Conservation (phyloP, 441 rosid genomes). For the Omphalea diandra region DNA sequence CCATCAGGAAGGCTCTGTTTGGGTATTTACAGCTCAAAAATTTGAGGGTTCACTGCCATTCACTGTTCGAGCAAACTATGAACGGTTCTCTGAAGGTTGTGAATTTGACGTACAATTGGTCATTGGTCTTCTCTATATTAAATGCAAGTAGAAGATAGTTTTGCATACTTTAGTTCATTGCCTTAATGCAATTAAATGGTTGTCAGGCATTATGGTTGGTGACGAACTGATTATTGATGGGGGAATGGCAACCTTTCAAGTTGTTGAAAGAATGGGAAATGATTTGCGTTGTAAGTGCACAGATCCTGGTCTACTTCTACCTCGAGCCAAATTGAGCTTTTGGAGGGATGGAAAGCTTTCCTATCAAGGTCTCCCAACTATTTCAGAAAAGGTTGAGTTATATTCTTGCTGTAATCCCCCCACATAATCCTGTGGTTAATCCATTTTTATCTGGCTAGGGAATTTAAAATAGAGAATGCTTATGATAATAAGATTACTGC, state of each 20-base stretch:
- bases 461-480: neutral
- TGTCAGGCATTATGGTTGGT: slow-evolving; percentile 61
- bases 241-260: slow-evolving; percentile 77
- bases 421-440: neutral
- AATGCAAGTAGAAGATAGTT: slow-evolving; percentile 4
- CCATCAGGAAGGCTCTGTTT: slow-evolving; percentile 61
- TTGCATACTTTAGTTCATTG: neutral
- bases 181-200: slow-evolving; percentile 2
- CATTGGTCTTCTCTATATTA: neutral
- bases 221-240: slow-evolving; percentile 73
- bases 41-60: slow-evolving; percentile 51
- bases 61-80: slow-evolving; percentile 61
- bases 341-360: slow-evolving; percentile 72
- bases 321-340: slow-evolving; percentile 70
- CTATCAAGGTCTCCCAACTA: slow-evolving; percentile 51
- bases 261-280: slow-evolving; percentile 53
- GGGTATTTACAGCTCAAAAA: slow-evolving; percentile 58
- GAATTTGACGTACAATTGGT: neutral
- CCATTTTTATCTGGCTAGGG: neutral
- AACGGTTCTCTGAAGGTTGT: slow-evolving; percentile 67
- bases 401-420: slow-evolving; percentile 9
- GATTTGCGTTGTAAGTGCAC: slow-evolving; percentile 64
- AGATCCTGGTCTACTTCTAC: slow-evolving; percentile 65
- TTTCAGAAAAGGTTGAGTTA: slow-evolving; percentile 51
- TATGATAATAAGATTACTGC: no score